Base-by-base conservation (phyloP, 23 red algal genomes). In the Cyanidium caldarium region DNA sequence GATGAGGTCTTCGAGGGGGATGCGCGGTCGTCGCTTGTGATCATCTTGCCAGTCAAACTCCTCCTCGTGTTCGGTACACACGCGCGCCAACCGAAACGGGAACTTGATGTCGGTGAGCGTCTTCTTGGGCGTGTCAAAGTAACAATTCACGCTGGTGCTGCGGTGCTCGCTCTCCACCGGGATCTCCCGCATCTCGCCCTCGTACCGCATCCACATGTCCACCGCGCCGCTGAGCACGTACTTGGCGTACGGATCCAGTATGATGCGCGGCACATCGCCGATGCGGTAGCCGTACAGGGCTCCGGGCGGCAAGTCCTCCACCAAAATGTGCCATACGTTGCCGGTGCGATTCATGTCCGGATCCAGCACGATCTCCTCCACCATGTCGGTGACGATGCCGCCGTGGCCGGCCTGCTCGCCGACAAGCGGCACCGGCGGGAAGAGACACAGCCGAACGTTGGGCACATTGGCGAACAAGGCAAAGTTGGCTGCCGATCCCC, bases 71-170 rank as follows among this genome's bases (percentile, higher is more conserved):
- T n/a, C n/a, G n/a, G n/a, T n/a, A n/a, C n/a, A n/a, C n/a, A n/a
- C n/a, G n/a, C n/a, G n/a, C n/a, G n/a, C n/a, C n/a, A n/a, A n/a
- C n/a, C n/a, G n/a, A n/a, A n/a, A n/a, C n/a, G n/a, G n/a, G n/a
- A n/a, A n/a, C n/a, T 77, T 82, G 33, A 78, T 51, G 38, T 30
- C 65, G 2, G 69, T 73, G 37, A 89, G 72, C 35, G 82, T 68
- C 39, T 82, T 89, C 25, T 78, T 68, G 37, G 82, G 69, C 74
- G 75, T 82, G 14, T 37, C 35, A n/a, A n/a, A n/a, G n/a, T n/a
- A n/a, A n/a, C n/a, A n/a, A n/a, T n/a, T n/a, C n/a, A n/a, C n/a
- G n/a, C n/a, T n/a, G n/a, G n/a, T n/a, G n/a, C n/a, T n/a, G n/a
- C n/a, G n/a, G n/a, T n/a, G n/a, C n/a, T n/a, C 42, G n/a, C n/a